phyloP scores from a whole-genome alignment of 768 basidiomycete genomes.

The Coprinopsis sp. region DNA sequence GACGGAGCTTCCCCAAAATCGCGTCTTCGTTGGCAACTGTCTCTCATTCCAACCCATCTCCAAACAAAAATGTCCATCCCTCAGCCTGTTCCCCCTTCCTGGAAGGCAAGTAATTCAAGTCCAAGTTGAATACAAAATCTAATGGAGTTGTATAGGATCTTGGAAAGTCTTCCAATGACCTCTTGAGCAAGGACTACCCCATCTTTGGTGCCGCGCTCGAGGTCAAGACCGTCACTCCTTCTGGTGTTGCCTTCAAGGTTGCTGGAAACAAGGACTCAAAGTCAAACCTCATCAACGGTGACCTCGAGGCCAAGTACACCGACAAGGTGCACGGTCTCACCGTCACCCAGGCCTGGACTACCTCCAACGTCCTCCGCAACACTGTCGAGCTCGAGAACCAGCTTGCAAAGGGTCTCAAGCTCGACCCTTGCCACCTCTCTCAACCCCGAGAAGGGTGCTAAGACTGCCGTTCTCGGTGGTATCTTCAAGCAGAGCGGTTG shows the following conservation, averaged over 20 bases:
- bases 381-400: slow-evolving; percentile 95
- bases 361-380: slow-evolving; percentile 86
- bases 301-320: slow-evolving; percentile 92
- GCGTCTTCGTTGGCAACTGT: too few species aligned
- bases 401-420: slow-evolving; percentile 95
- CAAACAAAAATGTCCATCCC: slow-evolving; percentile 78
- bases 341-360: slow-evolving; percentile 96
- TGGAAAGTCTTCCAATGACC: slow-evolving; percentile 96
- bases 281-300: slow-evolving; percentile 69
- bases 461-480: slow-evolving; percentile 77
- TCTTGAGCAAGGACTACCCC: slow-evolving; percentile 89
- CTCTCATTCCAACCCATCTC: too few species aligned
- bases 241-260: slow-evolving; percentile 91
- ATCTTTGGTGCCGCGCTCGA: slow-evolving; percentile 70
- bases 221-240: slow-evolving; percentile 86
- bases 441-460: slow-evolving; percentile 80
- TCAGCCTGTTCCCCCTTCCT: slow-evolving; percentile 94
- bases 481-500: slow-evolving; percentile 93
- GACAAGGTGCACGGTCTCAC: slow-evolving; percentile 91
- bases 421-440: slow-evolving; percentile 84
- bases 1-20: too few species aligned
- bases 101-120: slow-evolving; percentile 49
- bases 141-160: slow-evolving; percentile 56
- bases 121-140: background rate
- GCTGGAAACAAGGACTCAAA: slow-evolving; percentile 77